These are phyloP conservation scores for Spirogloea muscicola DNA, from an alignment of 139 green algal species.

Conservation along the genomic window DNA sequence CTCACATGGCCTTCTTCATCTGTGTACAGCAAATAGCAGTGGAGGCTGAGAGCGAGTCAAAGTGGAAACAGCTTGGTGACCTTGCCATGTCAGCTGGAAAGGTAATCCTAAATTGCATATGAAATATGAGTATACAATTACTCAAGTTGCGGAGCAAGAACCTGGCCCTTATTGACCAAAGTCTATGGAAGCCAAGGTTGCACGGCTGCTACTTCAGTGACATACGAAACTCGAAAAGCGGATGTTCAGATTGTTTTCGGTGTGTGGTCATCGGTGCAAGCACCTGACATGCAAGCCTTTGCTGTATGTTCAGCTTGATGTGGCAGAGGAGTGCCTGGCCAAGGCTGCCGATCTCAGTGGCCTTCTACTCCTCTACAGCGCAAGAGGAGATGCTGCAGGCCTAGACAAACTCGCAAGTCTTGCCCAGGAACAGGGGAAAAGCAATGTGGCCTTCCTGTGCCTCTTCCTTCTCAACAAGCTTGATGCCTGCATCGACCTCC, in stretches of 20 bases:
- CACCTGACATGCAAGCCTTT: too few relatives aligned
- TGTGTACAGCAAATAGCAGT: slow-evolving; percentile 67
- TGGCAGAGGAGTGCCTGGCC: slow-evolving; percentile 71
- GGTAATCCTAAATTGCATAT: slow-evolving; percentile 22
- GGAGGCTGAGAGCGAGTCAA: slow-evolving; percentile 65
- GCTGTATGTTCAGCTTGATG: slow-evolving; percentile 61
- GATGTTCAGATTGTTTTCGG: too few relatives aligned
- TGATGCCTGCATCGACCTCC: slow-evolving; percentile 76
- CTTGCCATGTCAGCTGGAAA: slow-evolving; percentile 70
- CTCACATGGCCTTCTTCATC: too few relatives aligned
- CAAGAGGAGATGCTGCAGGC: slow-evolving; percentile 39
- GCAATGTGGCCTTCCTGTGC: slow-evolving; percentile 86
- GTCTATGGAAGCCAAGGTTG: too few relatives aligned
- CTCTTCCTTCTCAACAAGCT: slow-evolving; percentile 77
- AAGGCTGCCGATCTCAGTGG: slow-evolving; percentile 77
- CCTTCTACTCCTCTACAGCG: slow-evolving; percentile 80
- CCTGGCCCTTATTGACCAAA: too few relatives aligned
- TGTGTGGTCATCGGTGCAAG: too few relatives aligned
- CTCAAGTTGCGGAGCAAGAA: too few relatives aligned
- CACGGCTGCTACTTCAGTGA: too few relatives aligned
- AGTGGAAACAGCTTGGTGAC: slow-evolving; percentile 95
- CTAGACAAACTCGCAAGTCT: slow-evolving; percentile 47
- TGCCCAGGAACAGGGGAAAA: slow-evolving; percentile 58
- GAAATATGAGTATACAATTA: too few relatives aligned
- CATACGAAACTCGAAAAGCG: too few relatives aligned